A percentile compares a stretch with the other conserved stretches of the same genome.
phyloP scores from a whole-genome alignment of 2,329 filamentous ascomycete genomes.

The Alternaria sp. region DNA sequence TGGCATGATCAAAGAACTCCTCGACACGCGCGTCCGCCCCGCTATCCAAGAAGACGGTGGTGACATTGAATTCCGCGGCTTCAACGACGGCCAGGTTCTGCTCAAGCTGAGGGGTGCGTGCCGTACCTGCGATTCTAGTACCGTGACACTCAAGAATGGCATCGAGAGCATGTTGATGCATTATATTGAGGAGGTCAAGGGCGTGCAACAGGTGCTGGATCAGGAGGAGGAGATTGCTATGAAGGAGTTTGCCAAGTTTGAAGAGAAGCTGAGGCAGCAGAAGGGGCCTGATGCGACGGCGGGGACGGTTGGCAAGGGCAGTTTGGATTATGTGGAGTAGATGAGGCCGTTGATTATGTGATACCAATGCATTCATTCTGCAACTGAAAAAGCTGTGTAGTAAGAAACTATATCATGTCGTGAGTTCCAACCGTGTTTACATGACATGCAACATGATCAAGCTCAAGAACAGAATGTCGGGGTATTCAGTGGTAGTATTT shows the following conservation, averaged over 20 bases:
- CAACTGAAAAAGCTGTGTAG: background rate
- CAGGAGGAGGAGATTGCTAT: constrained; percentile 89
- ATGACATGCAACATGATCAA: background rate
- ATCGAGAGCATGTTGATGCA: constrained; percentile 97
- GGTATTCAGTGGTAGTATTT: background rate
- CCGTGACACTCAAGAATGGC: constrained; percentile 94
- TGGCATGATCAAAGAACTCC: constrained; percentile 97
- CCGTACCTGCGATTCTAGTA: constrained; percentile 95
- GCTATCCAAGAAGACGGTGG: constrained; percentile 98
- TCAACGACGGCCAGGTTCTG: constrained; percentile 83
- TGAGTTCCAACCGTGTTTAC: background rate
- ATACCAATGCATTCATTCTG: constrained; percentile 16
- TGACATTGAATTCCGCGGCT: constrained; percentile 94
- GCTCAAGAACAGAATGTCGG: background rate
- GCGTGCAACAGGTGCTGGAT: constrained; percentile 89
- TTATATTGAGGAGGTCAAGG: constrained; percentile 94
- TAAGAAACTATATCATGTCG: background rate
- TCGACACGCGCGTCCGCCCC: constrained; percentile 93
- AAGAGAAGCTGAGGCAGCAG: constrained; percentile 78
- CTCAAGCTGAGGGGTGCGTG: constrained; percentile 92
- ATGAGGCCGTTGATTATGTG: background rate
- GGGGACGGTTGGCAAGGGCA: constrained; percentile 60
- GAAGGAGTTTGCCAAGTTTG: constrained; percentile 91
- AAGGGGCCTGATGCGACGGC: constrained; percentile 63
- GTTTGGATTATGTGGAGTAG: constrained; percentile 60